Conservation (phyloP, 108 stramenopile species). For the Nitzschia sp. region DNA sequence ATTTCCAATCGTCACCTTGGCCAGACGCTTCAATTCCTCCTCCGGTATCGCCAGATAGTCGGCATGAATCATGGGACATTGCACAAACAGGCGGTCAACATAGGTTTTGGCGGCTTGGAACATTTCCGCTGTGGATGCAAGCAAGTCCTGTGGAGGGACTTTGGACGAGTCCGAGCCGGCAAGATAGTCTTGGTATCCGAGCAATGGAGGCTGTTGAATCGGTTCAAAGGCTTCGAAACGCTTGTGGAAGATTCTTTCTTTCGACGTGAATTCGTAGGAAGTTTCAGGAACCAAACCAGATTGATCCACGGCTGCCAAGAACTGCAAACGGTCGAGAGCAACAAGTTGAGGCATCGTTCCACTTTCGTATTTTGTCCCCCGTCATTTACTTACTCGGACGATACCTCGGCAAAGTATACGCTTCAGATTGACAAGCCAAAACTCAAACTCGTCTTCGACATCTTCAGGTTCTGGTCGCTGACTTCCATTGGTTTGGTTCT, state of each 20-base stretch:
- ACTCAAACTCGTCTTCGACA: conserved; percentile 64
- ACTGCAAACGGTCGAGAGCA: conserved; percentile 12
- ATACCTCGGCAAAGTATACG: conserved; percentile 72
- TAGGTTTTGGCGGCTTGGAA: conserved; percentile 54
- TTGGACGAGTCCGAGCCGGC: conserved; percentile 65
- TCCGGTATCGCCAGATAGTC: conserved; percentile 43
- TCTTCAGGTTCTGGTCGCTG: conserved; percentile 39
- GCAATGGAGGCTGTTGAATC: conserved; percentile 70
- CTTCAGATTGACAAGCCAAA: conserved; percentile 45
- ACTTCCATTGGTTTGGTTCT: background rate
- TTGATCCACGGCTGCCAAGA: conserved; percentile 64
- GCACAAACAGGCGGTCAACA: conserved; percentile 44
- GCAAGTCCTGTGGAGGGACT: conserved; percentile 47
- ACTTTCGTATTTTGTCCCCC: background rate
- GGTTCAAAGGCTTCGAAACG: conserved; percentile 65
- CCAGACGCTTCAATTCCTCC: conserved; percentile 47
- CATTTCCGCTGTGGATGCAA: conserved; percentile 58
- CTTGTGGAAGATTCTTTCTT: conserved; percentile 57
- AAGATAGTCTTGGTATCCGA: conserved; percentile 65
- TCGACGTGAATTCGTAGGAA: conserved; percentile 61
- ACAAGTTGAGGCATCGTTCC: conserved; percentile 6
- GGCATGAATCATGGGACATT: conserved; percentile 16
- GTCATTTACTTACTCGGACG: conserved; percentile 46
- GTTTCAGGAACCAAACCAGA: conserved; percentile 49
- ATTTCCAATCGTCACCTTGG: conserved; percentile 75